Evolutionary conservation across 257 asterid genomes (phyloP), one percentile per base, ranked within the genome.

Genomic region (Misopates orontium): DNA sequence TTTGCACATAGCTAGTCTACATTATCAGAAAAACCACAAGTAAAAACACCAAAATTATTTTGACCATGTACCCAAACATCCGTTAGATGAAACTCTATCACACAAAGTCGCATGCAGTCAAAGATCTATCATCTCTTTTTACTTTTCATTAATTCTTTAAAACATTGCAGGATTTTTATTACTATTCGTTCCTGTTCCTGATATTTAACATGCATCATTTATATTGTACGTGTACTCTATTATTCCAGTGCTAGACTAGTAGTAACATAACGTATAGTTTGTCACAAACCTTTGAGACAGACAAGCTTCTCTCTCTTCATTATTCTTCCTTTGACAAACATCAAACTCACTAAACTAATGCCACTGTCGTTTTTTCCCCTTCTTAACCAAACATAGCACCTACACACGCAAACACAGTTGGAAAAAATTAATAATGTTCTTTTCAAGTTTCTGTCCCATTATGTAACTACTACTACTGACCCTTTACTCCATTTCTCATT

Each of bases 261-360:
- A 28, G 36, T 28, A 28, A 28, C 36, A 7, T n/a, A 28, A 28
- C 36, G 36, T 28, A 28, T 36, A 36, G 42, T 68, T 63, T 78
- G 77, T 73, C 85, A 74, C 76, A 68, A 73, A 39, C 78, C 84
- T 71, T 70, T 48, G 60, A 79, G 77, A 75, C 81, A 73, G 70
- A 28, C 69, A 45, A 75, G 5, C 58, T 5, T 48, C 16, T 48
- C 69, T 53, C 56, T 63, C 71, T 68, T 71, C 81, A 59, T 83
- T 56, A 81, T 75, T 74, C 76, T 79, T 67, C 84, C 73, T 85
- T 78, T 64, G 77, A 76, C 83, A 79, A 82, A 78, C 88, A 82
- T 73, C 89, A 81, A 81, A 62, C 85, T 77, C 85, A 57, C 80
- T 60, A 75, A 73, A 75, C 80, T 66, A 70, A 64, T 66, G 71